Conservation (phyloP, 1,139 yeast genomes). For the Yamadazyma sp. region DNA sequence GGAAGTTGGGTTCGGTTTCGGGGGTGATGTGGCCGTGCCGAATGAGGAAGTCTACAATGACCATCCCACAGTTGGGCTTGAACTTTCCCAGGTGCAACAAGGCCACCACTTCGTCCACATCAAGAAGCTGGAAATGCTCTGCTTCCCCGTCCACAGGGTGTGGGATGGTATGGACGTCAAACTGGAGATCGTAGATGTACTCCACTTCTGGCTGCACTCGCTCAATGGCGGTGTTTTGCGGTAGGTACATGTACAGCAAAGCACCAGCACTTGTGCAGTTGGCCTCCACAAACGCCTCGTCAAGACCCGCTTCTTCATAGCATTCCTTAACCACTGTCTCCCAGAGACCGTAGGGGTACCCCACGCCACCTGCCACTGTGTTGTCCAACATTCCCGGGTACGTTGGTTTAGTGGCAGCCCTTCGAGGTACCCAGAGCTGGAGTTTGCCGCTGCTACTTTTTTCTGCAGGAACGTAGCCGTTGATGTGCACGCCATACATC, state of each 20-base stretch:
- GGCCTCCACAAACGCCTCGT: constrained; percentile 45
- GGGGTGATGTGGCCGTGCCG: constrained; percentile 72
- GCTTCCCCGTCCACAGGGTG: constrained; percentile 86
- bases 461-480: constrained; percentile 61
- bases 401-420: constrained; percentile 77
- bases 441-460: constrained; percentile 40
- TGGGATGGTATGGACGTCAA: constrained; percentile 55
- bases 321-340: constrained; percentile 87
- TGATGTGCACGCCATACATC: constrained; percentile 87
- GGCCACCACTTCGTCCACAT: constrained; percentile 52
- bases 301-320: constrained; percentile 86
- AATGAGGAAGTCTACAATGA: constrained; percentile 77
- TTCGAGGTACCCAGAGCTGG: constrained; percentile 81
- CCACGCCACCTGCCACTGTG: constrained; percentile 93
- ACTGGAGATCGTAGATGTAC: constrained; percentile 68
- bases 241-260: constrained; percentile 61
- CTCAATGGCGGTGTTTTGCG: constrained; percentile 38
- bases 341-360: constrained; percentile 70
- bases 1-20: constrained; percentile 61
- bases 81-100: constrained; percentile 57
- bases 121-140: constrained; percentile 64
- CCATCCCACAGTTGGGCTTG: constrained; percentile 86
- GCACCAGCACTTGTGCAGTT: constrained; percentile 59
- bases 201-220: constrained; percentile 88
- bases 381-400: constrained; percentile 91